Evolutionary conservation across 257 asterid genomes (phyloP).

Genomic region (Schizonepeta tenuifolia): DNA sequence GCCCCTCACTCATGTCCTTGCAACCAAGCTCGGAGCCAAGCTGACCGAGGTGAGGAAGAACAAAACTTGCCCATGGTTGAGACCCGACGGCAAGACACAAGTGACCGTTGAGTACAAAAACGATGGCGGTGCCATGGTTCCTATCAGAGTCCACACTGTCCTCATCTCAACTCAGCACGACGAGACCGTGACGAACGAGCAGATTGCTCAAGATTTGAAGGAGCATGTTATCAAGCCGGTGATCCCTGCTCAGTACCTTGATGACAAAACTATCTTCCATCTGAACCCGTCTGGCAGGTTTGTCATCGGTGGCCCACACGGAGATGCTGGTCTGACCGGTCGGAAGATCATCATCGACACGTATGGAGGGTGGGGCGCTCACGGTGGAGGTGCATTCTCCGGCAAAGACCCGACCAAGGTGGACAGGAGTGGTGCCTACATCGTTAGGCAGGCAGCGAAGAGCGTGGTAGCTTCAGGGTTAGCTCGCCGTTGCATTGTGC

Average conservation of each 20-base stretch:
- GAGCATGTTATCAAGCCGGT: slow-evolving; percentile 88
- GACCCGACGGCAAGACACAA: slow-evolving; percentile 93
- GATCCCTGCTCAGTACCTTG: slow-evolving; percentile 78
- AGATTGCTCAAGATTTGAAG: slow-evolving; percentile 74
- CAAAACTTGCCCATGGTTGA: slow-evolving; percentile 84
- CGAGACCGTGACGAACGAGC: slow-evolving; percentile 80
- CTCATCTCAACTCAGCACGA: slow-evolving; percentile 94
- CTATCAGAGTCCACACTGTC: slow-evolving; percentile 81
- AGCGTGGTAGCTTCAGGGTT: slow-evolving; percentile 88
- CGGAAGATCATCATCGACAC: slow-evolving; percentile 88
- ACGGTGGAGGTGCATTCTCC: slow-evolving; percentile 92
- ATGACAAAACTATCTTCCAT: slow-evolving; percentile 83
- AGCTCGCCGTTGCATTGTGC: slow-evolving; percentile 86
- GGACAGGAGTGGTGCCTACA: slow-evolving; percentile 90
- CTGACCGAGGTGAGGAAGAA: slow-evolving; percentile 92
- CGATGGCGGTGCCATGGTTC: slow-evolving; percentile 86
- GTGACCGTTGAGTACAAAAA: slow-evolving; percentile 87
- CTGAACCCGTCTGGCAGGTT: slow-evolving; percentile 91
- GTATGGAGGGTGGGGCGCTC: slow-evolving; percentile 96
- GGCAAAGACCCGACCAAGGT: slow-evolving; percentile 94
- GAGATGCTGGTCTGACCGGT: slow-evolving; percentile 92
- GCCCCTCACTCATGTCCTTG: slow-evolving; percentile 94
- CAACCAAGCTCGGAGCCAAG: slow-evolving; percentile 92
- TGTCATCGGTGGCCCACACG: slow-evolving; percentile 93
- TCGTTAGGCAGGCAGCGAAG: slow-evolving; percentile 95